Conservation (phyloP, 2,329 filamentous ascomycete genomes). For the Penicillium decumbens region DNA sequence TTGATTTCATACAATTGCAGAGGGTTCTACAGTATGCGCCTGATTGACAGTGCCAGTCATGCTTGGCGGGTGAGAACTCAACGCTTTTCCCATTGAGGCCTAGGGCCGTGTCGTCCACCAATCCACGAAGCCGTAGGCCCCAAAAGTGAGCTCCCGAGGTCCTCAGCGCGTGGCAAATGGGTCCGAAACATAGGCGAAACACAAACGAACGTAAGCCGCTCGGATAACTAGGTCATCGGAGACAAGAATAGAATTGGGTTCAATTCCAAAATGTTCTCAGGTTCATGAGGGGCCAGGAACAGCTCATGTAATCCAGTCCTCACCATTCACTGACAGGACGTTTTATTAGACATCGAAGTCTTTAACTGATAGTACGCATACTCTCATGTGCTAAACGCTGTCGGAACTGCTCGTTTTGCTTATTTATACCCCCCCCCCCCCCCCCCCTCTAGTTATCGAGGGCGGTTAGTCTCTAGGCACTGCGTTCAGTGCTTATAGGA, state of each 20-base stretch:
- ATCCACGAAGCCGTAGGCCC: neutral
- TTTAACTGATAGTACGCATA: too few relatives aligned
- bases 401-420: too few relatives aligned
- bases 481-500: too few relatives aligned
- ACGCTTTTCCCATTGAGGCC: neutral
- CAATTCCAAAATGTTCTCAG: slow-evolving; percentile 4
- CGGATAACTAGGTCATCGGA: neutral
- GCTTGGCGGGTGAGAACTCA: slow-evolving; percentile 1
- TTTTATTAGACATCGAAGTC: too few relatives aligned
- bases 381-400: too few relatives aligned
- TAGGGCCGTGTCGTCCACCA: neutral
- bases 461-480: too few relatives aligned
- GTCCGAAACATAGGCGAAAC: slow-evolving; percentile 14
- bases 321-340: too few relatives aligned
- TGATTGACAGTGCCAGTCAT: neutral
- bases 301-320: neutral
- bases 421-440: too few relatives aligned
- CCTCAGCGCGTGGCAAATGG: slow-evolving; percentile 4
- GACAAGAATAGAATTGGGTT: slow-evolving; percentile 10
- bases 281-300: slow-evolving; percentile 6
- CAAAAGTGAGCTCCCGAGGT: neutral
- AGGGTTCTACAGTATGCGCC: neutral
- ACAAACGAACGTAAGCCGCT: slow-evolving; percentile 11
- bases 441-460: too few relatives aligned
- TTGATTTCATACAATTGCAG: neutral